Percentiles rank a stretch among this genome's conserved stretches.
Conservation (phyloP, 2,329 filamentous ascomycete species). For the Myriosclerotinia duriaeana region DNA sequence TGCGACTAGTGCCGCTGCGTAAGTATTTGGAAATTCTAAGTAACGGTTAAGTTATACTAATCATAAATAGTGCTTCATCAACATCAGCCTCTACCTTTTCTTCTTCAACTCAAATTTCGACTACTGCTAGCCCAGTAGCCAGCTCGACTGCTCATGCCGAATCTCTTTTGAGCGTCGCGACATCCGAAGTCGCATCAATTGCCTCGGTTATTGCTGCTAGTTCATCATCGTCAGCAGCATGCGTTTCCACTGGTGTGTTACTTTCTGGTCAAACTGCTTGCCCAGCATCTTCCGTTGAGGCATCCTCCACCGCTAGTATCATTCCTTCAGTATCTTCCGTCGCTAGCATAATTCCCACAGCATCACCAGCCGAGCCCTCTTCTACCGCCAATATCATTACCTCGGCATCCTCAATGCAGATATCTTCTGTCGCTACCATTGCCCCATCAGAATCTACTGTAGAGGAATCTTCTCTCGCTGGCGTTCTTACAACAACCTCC, state of each 20-base stretch:
- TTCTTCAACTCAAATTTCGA: background rate
- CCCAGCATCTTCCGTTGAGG: background rate
- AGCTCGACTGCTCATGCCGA: slow-evolving; percentile 9
- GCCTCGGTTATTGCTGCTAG: slow-evolving; percentile 6
- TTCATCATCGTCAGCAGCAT: background rate
- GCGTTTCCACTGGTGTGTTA: slow-evolving; percentile 5
- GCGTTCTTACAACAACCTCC: background rate
- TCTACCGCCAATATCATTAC: too few relatives aligned
- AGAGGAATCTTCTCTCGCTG: background rate
- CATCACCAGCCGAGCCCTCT: too few relatives aligned
- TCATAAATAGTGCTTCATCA: slow-evolving; percentile 3
- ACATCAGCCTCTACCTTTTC: background rate
- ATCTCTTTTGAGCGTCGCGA: background rate
- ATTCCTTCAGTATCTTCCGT: slow-evolving; percentile 1
- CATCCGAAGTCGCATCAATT: background rate
- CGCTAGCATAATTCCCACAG: background rate
- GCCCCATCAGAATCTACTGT: background rate
- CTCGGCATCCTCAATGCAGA: too few relatives aligned
- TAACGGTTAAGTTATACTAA: background rate
- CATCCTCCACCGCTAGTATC: background rate
- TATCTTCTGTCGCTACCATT: background rate
- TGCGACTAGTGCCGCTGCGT: slow-evolving; percentile 40
- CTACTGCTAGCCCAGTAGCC: background rate
- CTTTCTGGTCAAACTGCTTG: slow-evolving; percentile 16
- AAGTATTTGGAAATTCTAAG: background rate